Evolutionary conservation across 257 asterid species (phyloP).

Genomic region (Oldenlandia corymbosa): DNA sequence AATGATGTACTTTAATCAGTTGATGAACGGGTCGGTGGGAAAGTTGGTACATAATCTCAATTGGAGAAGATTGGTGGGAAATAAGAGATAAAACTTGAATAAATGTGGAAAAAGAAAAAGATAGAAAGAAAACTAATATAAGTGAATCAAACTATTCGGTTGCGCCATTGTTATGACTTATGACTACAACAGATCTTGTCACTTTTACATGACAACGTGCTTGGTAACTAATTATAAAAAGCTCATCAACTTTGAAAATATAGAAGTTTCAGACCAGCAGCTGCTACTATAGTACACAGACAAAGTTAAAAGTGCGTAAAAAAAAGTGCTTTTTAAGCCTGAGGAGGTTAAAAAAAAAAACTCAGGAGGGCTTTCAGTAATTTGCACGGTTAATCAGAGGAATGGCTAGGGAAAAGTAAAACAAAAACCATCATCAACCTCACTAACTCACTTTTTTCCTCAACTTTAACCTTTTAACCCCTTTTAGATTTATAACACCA

Average conservation of each 20-base stretch:
- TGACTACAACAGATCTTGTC: background rate
- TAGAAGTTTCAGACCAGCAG: background rate
- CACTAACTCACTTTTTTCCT: slow-evolving; percentile 23
- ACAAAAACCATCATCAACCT: slow-evolving; percentile 43
- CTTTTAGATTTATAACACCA: slow-evolving; percentile 31
- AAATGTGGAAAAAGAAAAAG: background rate
- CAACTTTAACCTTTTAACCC: slow-evolving; percentile 16
- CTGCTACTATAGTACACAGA: background rate
- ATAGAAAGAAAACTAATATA: background rate
- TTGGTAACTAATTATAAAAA: slow-evolving; percentile 1
- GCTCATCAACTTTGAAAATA: slow-evolving; percentile 7
- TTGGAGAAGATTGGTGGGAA: no score
- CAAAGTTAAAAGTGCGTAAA: background rate
- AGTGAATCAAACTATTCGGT: background rate
- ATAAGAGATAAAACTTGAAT: no score
- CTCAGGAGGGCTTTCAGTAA: slow-evolving; percentile 31
- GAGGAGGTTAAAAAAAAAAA: slow-evolving; percentile 28
- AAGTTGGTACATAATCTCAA: no score
- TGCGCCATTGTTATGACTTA: background rate
- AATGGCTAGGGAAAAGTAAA: slow-evolving; percentile 43
- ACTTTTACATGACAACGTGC: slow-evolving; percentile 4
- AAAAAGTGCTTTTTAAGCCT: slow-evolving; percentile 11
- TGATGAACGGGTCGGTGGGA: no score
- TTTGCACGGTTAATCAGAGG: slow-evolving; percentile 35
- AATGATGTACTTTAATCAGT: no score